Evolutionary conservation across 768 basidiomycete species (phyloP).

Genomic region (Suillus americanus): DNA sequence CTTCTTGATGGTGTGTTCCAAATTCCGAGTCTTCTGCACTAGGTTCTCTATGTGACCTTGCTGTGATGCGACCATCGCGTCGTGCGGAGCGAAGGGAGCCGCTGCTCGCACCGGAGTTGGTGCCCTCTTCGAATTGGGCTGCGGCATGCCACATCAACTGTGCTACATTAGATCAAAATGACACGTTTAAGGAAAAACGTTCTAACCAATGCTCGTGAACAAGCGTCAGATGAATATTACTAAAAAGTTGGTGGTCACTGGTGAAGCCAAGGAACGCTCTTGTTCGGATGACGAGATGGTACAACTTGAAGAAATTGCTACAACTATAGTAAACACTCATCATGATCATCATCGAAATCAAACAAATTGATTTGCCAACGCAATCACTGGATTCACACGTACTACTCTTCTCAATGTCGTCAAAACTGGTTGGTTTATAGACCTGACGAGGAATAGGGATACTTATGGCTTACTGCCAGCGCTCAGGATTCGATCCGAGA

Average conservation of each 20-base stretch:
- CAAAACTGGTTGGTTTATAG: neutral
- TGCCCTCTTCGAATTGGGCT: conserved; percentile 3
- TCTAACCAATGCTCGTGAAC: neutral
- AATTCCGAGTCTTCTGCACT: conserved; percentile 62
- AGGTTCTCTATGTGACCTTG: conserved; percentile 73
- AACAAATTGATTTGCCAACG: neutral
- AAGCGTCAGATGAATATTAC: neutral
- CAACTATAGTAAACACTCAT: neutral
- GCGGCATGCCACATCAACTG: conserved; percentile 2
- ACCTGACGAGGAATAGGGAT: neutral
- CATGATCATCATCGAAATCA: too few relatives aligned
- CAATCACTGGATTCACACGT: neutral
- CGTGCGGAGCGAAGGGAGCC: conserved; percentile 30
- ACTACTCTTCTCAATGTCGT: neutral
- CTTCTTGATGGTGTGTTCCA: conserved; percentile 60
- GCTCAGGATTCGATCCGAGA: too few relatives aligned
- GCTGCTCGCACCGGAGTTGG: conserved; percentile 10
- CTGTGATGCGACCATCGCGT: conserved; percentile 58
- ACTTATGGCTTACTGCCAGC: too few relatives aligned
- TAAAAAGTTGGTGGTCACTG: neutral
- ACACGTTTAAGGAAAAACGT: too few relatives aligned
- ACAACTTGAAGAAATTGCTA: too few relatives aligned
- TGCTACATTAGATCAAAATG: conserved; percentile 1
- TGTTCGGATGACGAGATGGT: neutral
- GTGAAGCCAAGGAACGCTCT: neutral